phyloP scores from a whole-genome alignment of 345 rosid species.

The Arabidopsis thaliana region DNA sequence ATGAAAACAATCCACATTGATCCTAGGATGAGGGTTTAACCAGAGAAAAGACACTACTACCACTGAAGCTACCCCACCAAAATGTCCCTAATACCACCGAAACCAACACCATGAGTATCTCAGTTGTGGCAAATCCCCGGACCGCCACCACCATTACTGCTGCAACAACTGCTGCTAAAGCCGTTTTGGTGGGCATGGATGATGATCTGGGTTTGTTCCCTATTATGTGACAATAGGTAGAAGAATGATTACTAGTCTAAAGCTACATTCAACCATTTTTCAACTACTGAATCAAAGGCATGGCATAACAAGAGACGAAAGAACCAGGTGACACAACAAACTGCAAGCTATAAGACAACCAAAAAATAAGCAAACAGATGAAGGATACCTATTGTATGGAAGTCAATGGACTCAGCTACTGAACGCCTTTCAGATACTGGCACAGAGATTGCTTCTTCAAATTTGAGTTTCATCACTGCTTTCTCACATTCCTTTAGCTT shows the following conservation, averaged over 20 bases:
- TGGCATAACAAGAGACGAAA: conserved; percentile 23
- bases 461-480: conserved; percentile 91
- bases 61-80: conserved; percentile 81
- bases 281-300: conserved; percentile 40
- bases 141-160: conserved; percentile 77
- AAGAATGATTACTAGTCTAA: conserved; percentile 50
- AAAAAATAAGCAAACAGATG: neutral
- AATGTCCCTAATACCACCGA: conserved; percentile 75
- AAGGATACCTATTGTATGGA: conserved; percentile 70
- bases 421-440: conserved; percentile 76
- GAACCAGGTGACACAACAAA: conserved; percentile 21
- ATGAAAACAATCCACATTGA: conserved; percentile 22
- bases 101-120: conserved; percentile 73
- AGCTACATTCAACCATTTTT: conserved; percentile 44
- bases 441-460: conserved; percentile 93
- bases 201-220: conserved; percentile 89
- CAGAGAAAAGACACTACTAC: conserved; percentile 75
- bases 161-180: conserved; percentile 78
- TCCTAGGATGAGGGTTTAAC: conserved; percentile 40
- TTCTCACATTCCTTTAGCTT: conserved; percentile 93
- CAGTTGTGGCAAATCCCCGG: conserved; percentile 65
- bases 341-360: conserved; percentile 17
- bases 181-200: conserved; percentile 78
- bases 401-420: conserved; percentile 88
- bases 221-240: conserved; percentile 77